phyloP scores from a whole-genome alignment of 1,139 yeast genomes.

The Pichia sp. region DNA sequence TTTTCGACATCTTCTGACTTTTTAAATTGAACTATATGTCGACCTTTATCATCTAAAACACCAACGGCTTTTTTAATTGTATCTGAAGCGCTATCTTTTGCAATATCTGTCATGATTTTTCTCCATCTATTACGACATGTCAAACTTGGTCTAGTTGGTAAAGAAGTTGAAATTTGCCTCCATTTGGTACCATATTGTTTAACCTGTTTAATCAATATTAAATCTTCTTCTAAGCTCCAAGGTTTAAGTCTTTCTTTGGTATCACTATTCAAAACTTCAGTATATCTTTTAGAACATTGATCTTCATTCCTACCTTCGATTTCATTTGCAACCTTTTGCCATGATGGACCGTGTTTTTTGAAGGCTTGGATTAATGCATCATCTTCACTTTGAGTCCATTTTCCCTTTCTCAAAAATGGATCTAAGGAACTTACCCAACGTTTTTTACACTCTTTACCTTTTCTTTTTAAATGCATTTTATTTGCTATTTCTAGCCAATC shows the following conservation, averaged over 20 bases:
- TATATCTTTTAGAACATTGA: conserved; percentile 88
- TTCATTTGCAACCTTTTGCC: conserved; percentile 77
- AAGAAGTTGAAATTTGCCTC: conserved; percentile 69
- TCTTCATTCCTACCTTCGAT: conserved; percentile 88
- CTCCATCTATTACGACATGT: conserved; percentile 94
- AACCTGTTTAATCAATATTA: conserved; percentile 57
- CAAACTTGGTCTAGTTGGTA: conserved; percentile 77
- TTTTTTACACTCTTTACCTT: conserved; percentile 65
- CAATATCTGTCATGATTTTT: conserved; percentile 71
- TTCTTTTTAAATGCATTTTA: conserved; percentile 38
- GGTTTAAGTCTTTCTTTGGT: conserved; percentile 72
- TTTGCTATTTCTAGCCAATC: conserved; percentile 70
- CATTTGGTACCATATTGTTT: conserved; percentile 81
- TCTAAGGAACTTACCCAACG: conserved; percentile 78
- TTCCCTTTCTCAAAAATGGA: conserved; percentile 75
- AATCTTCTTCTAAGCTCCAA: conserved; percentile 78
- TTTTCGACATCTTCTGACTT: not conserved
- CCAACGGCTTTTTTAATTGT: conserved; percentile 35
- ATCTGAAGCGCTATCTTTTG: conserved; percentile 48
- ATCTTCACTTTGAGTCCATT: conserved; percentile 88
- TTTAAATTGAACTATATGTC: conserved; percentile 13
- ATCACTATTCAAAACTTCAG: conserved; percentile 80
- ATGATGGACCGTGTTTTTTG: conserved; percentile 64
- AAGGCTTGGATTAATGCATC: conserved; percentile 56
- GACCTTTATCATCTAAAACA: conserved; percentile 24